Evolutionary conservation across 441 rosid species (phyloP).

Genomic region (Adansonia madagascariensis): DNA sequence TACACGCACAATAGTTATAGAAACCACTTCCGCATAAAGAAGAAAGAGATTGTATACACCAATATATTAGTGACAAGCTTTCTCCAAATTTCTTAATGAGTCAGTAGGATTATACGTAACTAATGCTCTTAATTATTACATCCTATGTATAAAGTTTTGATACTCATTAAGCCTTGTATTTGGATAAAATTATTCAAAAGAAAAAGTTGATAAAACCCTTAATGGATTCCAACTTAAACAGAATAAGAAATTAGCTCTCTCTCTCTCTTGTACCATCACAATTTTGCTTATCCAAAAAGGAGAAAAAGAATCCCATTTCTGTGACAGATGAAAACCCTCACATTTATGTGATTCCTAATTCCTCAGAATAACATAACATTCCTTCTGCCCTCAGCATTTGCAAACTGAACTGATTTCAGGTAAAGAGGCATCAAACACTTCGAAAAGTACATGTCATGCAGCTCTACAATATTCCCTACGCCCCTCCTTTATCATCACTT

Average conservation of each 20-base stretch:
- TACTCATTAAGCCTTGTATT: neutral
- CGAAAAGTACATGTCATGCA: neutral
- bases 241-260: neutral
- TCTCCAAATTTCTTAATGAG: neutral
- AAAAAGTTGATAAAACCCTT: neutral
- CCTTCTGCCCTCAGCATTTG: neutral
- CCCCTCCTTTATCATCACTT: neutral
- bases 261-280: neutral
- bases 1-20: neutral
- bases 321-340: neutral
- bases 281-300: neutral
- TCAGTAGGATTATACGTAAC: neutral
- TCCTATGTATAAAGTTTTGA: neutral
- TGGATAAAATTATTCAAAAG: neutral
- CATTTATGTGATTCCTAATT: neutral
- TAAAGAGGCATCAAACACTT: neutral
- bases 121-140: neutral
- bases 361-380: constrained; percentile 1
- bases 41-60: neutral
- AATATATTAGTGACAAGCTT: neutral
- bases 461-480: neutral
- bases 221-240: constrained; percentile 7
- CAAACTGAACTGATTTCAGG: constrained; percentile 10
- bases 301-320: neutral
- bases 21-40: neutral